These are phyloP conservation scores for Debaryomyces sp. DNA, from an alignment of 1,139 yeast species.

Conservation along the genomic window DNA sequence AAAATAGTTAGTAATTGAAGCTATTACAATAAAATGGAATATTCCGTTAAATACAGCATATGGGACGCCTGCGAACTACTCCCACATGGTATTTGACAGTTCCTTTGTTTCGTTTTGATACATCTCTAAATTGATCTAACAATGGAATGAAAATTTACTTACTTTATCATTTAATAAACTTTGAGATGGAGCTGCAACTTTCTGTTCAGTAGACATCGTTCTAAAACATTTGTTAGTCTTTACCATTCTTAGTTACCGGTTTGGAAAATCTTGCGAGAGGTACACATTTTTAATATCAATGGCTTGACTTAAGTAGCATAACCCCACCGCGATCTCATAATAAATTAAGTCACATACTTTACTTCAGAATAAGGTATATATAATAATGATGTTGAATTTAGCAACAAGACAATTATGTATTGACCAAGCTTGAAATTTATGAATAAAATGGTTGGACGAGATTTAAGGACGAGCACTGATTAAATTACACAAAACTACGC, in stretches of 20 bases:
- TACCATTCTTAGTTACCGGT: neutral
- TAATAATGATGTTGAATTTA: slow-evolving; percentile 1
- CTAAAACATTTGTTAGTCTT: slow-evolving; percentile 7
- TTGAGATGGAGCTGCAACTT: slow-evolving; percentile 58
- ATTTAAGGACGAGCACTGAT: slow-evolving; percentile 6
- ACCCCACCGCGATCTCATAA: neutral
- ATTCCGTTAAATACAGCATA: neutral
- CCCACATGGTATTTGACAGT: neutral
- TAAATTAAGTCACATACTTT: neutral
- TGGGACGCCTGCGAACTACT: neutral
- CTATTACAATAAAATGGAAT: neutral
- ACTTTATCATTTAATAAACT: slow-evolving; percentile 76
- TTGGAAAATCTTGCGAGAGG: neutral
- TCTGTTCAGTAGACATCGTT: slow-evolving; percentile 28
- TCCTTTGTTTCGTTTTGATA: neutral
- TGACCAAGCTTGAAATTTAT: slow-evolving; percentile 9
- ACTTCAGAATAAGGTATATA: slow-evolving; percentile 1
- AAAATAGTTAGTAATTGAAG: slow-evolving; percentile 11
- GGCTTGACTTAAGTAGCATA: neutral
- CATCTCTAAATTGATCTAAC: neutral
- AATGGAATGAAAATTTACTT: slow-evolving; percentile 18
- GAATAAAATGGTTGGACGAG: slow-evolving; percentile 15
- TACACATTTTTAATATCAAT: neutral
- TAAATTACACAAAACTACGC: slow-evolving; percentile 12
- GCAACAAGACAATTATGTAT: slow-evolving; percentile 3